Conservation (phyloP, 1,284 basidiomycete species). For the Apiotrichum sp. region DNA sequence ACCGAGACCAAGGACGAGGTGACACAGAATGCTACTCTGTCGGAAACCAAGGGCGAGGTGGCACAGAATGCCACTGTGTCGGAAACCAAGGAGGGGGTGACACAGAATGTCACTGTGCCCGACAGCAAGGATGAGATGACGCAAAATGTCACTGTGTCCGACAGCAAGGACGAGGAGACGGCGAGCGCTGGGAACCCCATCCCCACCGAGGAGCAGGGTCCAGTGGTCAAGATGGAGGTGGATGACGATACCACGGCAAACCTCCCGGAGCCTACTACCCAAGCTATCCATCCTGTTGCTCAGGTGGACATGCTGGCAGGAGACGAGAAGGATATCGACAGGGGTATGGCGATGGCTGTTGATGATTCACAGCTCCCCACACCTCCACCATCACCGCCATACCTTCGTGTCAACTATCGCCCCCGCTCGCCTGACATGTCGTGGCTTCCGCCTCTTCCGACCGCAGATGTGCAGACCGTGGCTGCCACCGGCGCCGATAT, state of each 20-base stretch:
- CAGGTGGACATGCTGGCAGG: too few species aligned
- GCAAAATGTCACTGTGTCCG: not conserved
- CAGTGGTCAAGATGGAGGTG: too few species aligned
- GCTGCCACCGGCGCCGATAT: not conserved
- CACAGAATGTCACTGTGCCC: not conserved
- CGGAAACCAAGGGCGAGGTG: too few species aligned
- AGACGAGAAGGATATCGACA: not conserved
- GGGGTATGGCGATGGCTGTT: not conserved
- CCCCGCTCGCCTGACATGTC: slow-evolving; percentile 19
- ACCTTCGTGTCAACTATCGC: slow-evolving; percentile 6
- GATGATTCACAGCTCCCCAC: not conserved
- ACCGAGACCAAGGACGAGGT: not conserved
- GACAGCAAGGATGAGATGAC: not conserved
- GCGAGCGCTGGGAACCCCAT: too few species aligned
- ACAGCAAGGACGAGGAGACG: not conserved
- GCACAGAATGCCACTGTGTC: not conserved
- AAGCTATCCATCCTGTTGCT: too few species aligned
- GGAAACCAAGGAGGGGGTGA: not conserved
- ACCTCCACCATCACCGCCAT: not conserved
- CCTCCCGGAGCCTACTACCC: too few species aligned
- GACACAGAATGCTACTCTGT: too few species aligned
- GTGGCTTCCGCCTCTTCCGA: slow-evolving; percentile 38
- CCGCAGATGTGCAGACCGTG: slow-evolving; percentile 4
- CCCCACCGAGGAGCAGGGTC: too few species aligned
- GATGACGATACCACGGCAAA: too few species aligned